Evolutionary conservation across 2,329 filamentous ascomycete genomes (phyloP).

Genomic region (Alternaria sp.): DNA sequence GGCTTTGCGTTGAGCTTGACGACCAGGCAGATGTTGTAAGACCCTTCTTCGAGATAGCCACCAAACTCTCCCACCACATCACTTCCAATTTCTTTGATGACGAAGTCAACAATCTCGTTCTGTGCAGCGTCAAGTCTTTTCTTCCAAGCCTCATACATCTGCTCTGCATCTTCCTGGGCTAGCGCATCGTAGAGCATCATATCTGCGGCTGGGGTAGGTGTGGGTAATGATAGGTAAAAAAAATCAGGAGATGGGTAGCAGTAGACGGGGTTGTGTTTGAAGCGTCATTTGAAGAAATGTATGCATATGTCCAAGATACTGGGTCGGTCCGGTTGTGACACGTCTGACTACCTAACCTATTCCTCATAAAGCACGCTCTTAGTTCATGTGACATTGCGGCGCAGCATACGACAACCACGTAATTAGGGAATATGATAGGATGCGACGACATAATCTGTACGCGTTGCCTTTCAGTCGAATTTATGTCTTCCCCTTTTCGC

Average conservation of each 20-base stretch:
- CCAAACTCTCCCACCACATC: not conserved
- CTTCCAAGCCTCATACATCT: not conserved
- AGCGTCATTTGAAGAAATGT: too few relatives aligned
- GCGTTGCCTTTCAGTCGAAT: too few relatives aligned
- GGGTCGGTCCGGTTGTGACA: not conserved
- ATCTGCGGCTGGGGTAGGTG: not conserved
- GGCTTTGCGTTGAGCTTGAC: not conserved
- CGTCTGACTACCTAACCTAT: not conserved
- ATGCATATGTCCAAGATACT: too few relatives aligned
- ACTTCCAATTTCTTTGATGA: not conserved
- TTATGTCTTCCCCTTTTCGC: not conserved
- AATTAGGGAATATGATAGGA: not conserved
- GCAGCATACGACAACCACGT: not conserved
- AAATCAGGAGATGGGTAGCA: too few relatives aligned
- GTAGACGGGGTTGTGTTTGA: too few relatives aligned
- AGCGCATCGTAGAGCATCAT: not conserved
- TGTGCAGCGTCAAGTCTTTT: not conserved
- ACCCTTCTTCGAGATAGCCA: not conserved
- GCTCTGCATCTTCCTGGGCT: not conserved
- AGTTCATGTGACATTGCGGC: not conserved
- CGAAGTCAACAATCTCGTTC: not conserved
- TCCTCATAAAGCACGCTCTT: not conserved
- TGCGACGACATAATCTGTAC: not conserved
- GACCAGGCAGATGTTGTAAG: not conserved
- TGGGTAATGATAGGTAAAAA: not conserved